Evolutionary conservation across 2,329 filamentous ascomycete species (phyloP), one percentile per base, ranked within the genome.

Genomic region (Aspergillus sp.): DNA sequence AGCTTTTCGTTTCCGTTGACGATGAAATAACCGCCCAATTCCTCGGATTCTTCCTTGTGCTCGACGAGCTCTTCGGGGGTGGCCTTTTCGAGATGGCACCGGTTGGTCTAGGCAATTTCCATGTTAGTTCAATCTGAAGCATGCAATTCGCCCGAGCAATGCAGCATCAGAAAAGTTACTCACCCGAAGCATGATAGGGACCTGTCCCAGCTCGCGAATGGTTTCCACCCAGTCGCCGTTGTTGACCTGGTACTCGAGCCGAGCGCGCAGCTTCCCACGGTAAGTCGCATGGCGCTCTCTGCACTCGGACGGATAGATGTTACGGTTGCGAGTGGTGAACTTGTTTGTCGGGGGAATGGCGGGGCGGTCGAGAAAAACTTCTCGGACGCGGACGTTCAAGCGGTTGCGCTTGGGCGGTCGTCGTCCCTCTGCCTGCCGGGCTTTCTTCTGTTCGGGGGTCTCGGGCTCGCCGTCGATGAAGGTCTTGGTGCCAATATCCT

Each of bases 1-100:
- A 97, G 84, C 77, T 97, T 97, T 73, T 99, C 94, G 66, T 92
- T 96, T 59, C 94, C 94, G 71, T 99, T 99, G 65, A 99, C 89
- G 64, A 99, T 86, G 68, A 97, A 99, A 72, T 97, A 99, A 42
- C 94, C 94, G 34, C 94, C 94, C 29, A 97, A 76, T 73, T 99
- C 94, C 73, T 99, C 94, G 0, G 92, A 89, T 73, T 99, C 94
- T 75, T 99, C 94, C 70, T 97, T 96, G 55, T 85, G 85, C 58
- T 88, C 81, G 25, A 97, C 91, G 14, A 99, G 81, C 64, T 88
- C 81, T 10, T 87, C 87, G 0, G 94, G 94, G 5, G 90, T 87
- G 64, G 92, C 87, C 57, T 88, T 88, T 71, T 96, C 87, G 21
- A 99, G 82, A 69, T 99, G 91, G 69, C 94, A 99, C 70, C 86